Evolutionary conservation across 805 yeast species (phyloP), one percentile per base, ranked within the genome.

Genomic region (Yueomyces sp.): DNA sequence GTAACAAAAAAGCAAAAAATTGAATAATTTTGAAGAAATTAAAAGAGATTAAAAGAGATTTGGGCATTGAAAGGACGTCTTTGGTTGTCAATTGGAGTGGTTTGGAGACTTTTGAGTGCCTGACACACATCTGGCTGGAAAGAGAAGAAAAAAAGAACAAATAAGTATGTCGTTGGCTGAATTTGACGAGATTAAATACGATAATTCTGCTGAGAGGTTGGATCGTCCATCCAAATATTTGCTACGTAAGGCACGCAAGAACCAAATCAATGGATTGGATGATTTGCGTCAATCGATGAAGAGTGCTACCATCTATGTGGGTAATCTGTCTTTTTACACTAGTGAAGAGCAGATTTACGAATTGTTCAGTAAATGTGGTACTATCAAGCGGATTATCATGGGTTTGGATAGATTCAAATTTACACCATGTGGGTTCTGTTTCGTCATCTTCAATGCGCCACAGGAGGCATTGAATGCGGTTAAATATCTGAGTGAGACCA

Each of bases 391-490:
- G 55, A 84, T 88, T 38, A 79, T 90, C 42, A 92, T 92, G 97
- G 98, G 98, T 0, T 72, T 92, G 36, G 96, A 92, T 60, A 73
- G 96, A 50, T 80, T 81, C 59, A 82, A 84, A 51, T 77, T 81
- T 54, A 88, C 96, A 1, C 98, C 98, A 2, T 88, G 97, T 59
- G 97, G 98, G 19, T 90, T 92, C 62, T 88, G 96, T 59, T 92
- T 92, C 59, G 87, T 92, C 37, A 81, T 86, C 40, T 92, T 80
- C 60, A 73, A 72, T 43, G 61, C 67, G 30, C 79, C 79, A 39
- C 70, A 71, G 41, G 87, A 85, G 41, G 86, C 96, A 2, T 67
- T 87, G 43, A 77, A 82, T 50, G 84, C 96, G 2, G 76, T 90
- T 57, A 84, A 86, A 59, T 90, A 78, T 55, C 66, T 92, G 41